Evolutionary conservation across 73 alveolate species (phyloP), one percentile per base, ranked within the genome.

Genomic region (Paramecium sonneborni): DNA sequence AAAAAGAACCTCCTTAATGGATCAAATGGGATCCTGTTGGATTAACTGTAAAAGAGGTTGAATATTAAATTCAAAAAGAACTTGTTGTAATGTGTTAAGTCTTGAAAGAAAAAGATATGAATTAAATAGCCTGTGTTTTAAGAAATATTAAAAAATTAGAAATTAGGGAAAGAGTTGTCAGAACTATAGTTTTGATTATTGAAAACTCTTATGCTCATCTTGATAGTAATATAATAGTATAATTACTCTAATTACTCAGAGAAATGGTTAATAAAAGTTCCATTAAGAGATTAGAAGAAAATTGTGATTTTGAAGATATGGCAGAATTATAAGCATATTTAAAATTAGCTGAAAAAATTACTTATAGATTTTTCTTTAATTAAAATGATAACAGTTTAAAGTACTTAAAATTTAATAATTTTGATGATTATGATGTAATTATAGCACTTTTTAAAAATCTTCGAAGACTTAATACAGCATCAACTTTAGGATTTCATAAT

Each of bases 21-120:
- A 79, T 79, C n/a, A 79, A 79, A 44, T 79, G 90, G 90, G 90
- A 79, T 79, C 90, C 90, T 3, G 74, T 30, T 79, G 90, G 90
- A 8, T 79, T 79, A 18, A 43, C 55, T 32, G 72, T 79, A 12
- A 79, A 79, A 10, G 90, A 79, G 18, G 72, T 79, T 26, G 74
- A 79, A 79, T 79, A 41, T 46, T 39, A 79, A 12, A 46, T 43
- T 21, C 15, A 79, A 44, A 79, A 79, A 10, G 90, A 79, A 46
- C 34, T 79, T 37, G 55, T 34, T 7, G 90, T 79, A 2, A 43
- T 39, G 72, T 39, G 90, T 79, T 62, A 79, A 79, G 72, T 79
- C 0, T 12, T 79, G 28, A 79, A 79, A 79, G 90, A 79, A 12
- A 79, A 79, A 56, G 90, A 79, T 44, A 41, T 79, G 48, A 79